These are phyloP conservation scores for Zasmidium angulare DNA, from an alignment of 2,329 filamentous ascomycete genomes.

Conservation along the genomic window DNA sequence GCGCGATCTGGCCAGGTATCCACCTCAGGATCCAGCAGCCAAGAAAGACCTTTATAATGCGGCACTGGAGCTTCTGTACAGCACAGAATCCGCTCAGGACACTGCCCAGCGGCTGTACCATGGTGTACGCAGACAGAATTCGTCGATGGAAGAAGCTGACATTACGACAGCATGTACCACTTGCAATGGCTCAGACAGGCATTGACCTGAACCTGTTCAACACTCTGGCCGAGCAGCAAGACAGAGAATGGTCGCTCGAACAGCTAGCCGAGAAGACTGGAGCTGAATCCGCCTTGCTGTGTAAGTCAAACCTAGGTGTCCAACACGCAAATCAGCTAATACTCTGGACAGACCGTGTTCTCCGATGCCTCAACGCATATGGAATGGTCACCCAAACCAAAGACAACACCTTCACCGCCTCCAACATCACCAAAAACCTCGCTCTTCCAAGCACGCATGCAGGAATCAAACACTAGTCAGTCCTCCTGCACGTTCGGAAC, in stretches of 20 bases:
- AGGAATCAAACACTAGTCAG: conserved; percentile 14
- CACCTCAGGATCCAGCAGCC: conserved; percentile 5
- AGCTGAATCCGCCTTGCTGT: background rate
- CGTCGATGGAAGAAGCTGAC: background rate
- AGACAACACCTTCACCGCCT: conserved; percentile 4
- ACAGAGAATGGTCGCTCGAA: conserved; percentile 4
- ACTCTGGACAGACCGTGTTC: conserved; percentile 3
- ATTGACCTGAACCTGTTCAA: conserved; percentile 12
- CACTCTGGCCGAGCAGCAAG: background rate
- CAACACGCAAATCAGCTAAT: background rate
- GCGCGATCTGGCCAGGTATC: conserved; percentile 2
- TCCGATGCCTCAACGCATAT: conserved; percentile 9
- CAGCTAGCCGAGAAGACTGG: background rate
- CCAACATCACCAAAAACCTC: conserved; percentile 13
- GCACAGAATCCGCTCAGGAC: conserved; percentile 12
- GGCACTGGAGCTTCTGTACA: conserved; percentile 7
- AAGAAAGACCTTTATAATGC: conserved; percentile 13
- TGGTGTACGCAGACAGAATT: conserved; percentile 2
- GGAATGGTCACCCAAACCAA: conserved; percentile 8
- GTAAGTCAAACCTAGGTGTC: background rate
- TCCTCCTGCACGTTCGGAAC: background rate
- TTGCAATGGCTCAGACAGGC: conserved; percentile 12
- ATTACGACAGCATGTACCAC: conserved; percentile 6
- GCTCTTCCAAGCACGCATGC: conserved; percentile 6
- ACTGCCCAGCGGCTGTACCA: conserved; percentile 14